These are phyloP conservation scores for Ophiostoma perfectum DNA, from an alignment of 2,329 filamentous ascomycete species.

Conservation along the genomic window DNA sequence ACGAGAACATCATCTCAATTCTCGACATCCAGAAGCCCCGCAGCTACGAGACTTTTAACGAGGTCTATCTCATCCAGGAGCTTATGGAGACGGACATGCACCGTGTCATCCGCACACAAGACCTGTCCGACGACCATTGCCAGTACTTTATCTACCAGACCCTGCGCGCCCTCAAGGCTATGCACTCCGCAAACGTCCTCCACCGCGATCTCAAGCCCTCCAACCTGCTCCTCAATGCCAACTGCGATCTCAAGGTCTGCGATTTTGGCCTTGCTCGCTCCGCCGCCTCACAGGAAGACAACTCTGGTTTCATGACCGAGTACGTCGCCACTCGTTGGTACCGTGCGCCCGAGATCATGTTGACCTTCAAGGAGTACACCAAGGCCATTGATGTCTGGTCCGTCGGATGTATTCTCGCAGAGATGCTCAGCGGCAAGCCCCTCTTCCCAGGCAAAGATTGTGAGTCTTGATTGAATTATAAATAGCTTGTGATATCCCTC, in stretches of 20 bases:
- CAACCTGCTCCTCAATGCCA: constrained; percentile 93
- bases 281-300: constrained; percentile 94
- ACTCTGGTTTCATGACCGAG: constrained; percentile 99
- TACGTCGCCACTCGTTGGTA: constrained; percentile 99
- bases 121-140: constrained; percentile 97
- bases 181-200: constrained; percentile 98
- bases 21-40: constrained; percentile 97
- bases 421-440: constrained; percentile 98
- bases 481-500: background rate
- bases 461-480: constrained; percentile 45
- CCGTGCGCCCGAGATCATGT: constrained; percentile 98
- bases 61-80: constrained; percentile 97
- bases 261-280: constrained; percentile 96
- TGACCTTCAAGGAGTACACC: constrained; percentile 99
- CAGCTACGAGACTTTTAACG: constrained; percentile 92
- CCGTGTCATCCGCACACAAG: constrained; percentile 95
- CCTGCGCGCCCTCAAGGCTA: constrained; percentile 91
- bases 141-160: constrained; percentile 99
- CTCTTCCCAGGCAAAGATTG: constrained; percentile 98
- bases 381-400: constrained; percentile 99
- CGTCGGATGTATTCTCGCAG: constrained; percentile 93
- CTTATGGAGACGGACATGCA: constrained; percentile 99
- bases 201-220: constrained; percentile 97
- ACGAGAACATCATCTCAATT: constrained; percentile 99
- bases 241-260: constrained; percentile 98